Base-by-base conservation (phyloP, 176 grass and related monocot species). In the Cenchrus purpureus region DNA sequence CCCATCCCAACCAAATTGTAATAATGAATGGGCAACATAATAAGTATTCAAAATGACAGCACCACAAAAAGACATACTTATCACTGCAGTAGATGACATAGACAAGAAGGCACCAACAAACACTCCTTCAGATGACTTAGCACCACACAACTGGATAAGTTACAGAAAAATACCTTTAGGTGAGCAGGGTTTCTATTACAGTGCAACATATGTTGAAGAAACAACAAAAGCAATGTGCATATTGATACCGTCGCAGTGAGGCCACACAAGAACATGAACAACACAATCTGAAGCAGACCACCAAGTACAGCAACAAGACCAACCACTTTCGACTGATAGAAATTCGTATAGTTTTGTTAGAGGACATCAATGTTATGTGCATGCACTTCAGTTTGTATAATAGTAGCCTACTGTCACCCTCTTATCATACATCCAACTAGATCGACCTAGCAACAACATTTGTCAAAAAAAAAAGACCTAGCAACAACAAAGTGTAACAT, bases 31-130 rank as follows among this genome's bases (percentile, higher is more conserved):
- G 57, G 55, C 6, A 68, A 77, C 59, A 86, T 57, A 49, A 58
- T 20, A 25, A 28, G 73, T 55, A 44, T 59, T 49, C 31, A 29
- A 14, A 74, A 68, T 37, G 28, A 44, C 74, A 74, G 59, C 68
- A 79, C 79, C 69, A 25, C 45, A 56, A 83, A 52, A 12, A 17
- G 73, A 90, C 76, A 86, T 80, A 87, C 69, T 97, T 88, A 99
- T 94, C 97, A 99, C 94, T 89, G 94, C 97, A 69, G 97, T 96
- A 56, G 94, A 96, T 79, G 94, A 99, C 97, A 99, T 94, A 86
- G 97, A 99, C 78, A 99, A 89, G 88, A 99, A 99, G 20, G 97
- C 93, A 81, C 97, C 97, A 69, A 99, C 94, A 89, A 99, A 96
- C 76, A 99, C 76, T 49, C 97, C 94, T 82, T 99, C 94, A 0